Percentiles rank a stretch among this genome's conserved stretches.
phyloP scores from a whole-genome alignment of 345 rosid species.

The Kandelia obovata region DNA sequence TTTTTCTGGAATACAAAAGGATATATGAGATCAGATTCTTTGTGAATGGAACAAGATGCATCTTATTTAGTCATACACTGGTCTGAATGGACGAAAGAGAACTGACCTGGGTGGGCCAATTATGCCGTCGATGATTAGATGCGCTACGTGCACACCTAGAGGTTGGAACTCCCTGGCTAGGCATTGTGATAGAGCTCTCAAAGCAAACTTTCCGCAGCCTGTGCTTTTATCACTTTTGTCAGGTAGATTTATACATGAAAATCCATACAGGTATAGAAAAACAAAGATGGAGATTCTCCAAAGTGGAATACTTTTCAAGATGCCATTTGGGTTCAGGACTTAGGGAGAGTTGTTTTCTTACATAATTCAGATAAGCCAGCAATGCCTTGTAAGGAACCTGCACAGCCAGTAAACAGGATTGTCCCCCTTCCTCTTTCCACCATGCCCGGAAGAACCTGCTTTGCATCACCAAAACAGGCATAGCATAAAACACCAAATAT shows the following conservation, averaged over 20 bases:
- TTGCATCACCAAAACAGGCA: too few species aligned
- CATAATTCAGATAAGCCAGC: constrained; percentile 88
- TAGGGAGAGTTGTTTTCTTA: constrained; percentile 23
- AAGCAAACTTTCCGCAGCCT: constrained; percentile 82
- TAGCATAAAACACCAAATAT: too few species aligned
- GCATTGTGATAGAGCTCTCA: constrained; percentile 74
- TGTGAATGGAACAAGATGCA: too few species aligned
- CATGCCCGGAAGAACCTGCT: constrained; percentile 82
- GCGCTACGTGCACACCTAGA: constrained; percentile 82
- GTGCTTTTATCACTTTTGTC: neutral
- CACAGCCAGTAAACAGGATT: constrained; percentile 85
- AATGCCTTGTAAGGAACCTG: constrained; percentile 77
- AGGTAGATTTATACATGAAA: too few species aligned
- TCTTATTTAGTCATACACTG: too few species aligned
- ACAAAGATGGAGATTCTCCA: neutral
- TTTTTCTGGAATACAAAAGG: too few species aligned
- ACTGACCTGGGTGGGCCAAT: constrained; percentile 69
- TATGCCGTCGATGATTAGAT: constrained; percentile 76
- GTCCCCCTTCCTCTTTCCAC: constrained; percentile 89
- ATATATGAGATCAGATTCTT: too few species aligned
- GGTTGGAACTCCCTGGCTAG: constrained; percentile 68
- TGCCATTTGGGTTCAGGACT: neutral
- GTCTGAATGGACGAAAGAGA: neutral
- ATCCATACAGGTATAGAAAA: too few species aligned
- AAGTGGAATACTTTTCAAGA: neutral